A percentile compares a stretch with the other conserved stretches of the same genome.
Conservation (phyloP, 2,329 filamentous ascomycete genomes). For the Phialocephala subalpina region DNA sequence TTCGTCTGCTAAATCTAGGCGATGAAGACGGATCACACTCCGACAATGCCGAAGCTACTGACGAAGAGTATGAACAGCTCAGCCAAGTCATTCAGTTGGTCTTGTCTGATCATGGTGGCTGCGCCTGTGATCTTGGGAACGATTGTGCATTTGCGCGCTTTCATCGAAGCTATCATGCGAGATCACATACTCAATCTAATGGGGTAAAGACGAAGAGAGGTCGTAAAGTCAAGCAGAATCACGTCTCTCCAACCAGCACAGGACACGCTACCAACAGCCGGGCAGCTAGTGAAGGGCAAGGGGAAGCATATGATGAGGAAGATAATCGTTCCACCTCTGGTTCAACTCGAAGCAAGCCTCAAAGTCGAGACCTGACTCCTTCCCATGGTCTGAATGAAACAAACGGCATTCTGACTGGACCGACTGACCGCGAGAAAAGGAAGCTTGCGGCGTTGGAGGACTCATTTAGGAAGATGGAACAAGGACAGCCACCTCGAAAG, state of each 20-base stretch:
- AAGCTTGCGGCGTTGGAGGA: slow-evolving; percentile 73
- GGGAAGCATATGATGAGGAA: slow-evolving; percentile 62
- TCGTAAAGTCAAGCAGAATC: slow-evolving; percentile 58
- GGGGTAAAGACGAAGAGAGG: slow-evolving; percentile 45
- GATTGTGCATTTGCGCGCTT: slow-evolving; percentile 72
- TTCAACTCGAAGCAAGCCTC: slow-evolving; percentile 68
- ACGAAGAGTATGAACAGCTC: slow-evolving; percentile 66
- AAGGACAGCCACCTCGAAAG: slow-evolving; percentile 65
- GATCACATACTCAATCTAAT: slow-evolving; percentile 55
- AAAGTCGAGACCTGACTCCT: slow-evolving; percentile 72
- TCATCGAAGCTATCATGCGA: slow-evolving; percentile 63
- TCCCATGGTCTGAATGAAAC: slow-evolving; percentile 60
- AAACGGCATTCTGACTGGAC: slow-evolving; percentile 59
- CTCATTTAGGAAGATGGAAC: slow-evolving; percentile 67
- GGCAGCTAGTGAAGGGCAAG: slow-evolving; percentile 67
- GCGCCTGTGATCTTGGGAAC: slow-evolving; percentile 72
- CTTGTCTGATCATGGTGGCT: slow-evolving; percentile 80
- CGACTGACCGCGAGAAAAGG: slow-evolving; percentile 71
- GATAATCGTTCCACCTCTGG: slow-evolving; percentile 58
- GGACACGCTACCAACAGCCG: slow-evolving; percentile 69
- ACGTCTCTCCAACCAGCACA: slow-evolving; percentile 68
- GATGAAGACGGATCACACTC: slow-evolving; percentile 59
- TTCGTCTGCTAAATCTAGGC: slow-evolving; percentile 66
- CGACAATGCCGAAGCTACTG: slow-evolving; percentile 48
- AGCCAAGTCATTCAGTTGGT: slow-evolving; percentile 73